Conservation (phyloP, 345 rosid species). For the Abelmoschus esculentus region DNA sequence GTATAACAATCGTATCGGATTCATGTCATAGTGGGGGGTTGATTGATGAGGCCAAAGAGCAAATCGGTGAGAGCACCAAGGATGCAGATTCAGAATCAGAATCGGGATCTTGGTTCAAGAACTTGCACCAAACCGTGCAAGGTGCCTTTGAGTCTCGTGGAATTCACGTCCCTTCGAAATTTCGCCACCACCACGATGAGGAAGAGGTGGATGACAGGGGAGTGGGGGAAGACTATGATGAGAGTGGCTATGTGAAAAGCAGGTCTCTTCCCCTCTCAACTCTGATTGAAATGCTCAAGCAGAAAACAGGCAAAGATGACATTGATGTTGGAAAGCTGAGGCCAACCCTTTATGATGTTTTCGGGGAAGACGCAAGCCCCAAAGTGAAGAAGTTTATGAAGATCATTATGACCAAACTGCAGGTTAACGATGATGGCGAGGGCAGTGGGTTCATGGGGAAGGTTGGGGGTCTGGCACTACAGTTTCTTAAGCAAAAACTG, state of each 20-base stretch:
- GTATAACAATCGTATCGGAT: conserved; percentile 76
- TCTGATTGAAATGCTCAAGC: conserved; percentile 75
- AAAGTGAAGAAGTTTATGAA: conserved; percentile 96
- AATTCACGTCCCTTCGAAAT: conserved; percentile 43
- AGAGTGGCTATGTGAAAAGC: conserved; percentile 39
- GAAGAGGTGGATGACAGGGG: conserved; percentile 33
- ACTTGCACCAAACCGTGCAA: conserved; percentile 38
- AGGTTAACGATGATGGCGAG: conserved; percentile 26
- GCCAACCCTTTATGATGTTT: conserved; percentile 70
- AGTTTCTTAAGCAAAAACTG: conserved; percentile 72
- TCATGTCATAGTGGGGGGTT: conserved; percentile 97
- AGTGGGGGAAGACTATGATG: conserved; percentile 33
- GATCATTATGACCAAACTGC: conserved; percentile 52
- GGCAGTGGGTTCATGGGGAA: conserved; percentile 66
- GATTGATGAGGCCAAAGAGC: conserved; percentile 86
- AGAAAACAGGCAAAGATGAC: conserved; percentile 72
- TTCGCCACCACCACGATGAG: conserved; percentile 25
- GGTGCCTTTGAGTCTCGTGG: conserved; percentile 57
- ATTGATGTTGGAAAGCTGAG: conserved; percentile 74
- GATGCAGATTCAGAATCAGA: conserved; percentile 25
- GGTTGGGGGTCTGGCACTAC: conserved; percentile 81
- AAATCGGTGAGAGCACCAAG: conserved; percentile 85
- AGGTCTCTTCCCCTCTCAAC: conserved; percentile 77
- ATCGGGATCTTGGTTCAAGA: conserved; percentile 30
- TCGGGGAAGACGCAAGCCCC: conserved; percentile 87